Evolutionary conservation across 2,329 filamentous ascomycete species (phyloP).

Genomic region (Alternaria sp.): DNA sequence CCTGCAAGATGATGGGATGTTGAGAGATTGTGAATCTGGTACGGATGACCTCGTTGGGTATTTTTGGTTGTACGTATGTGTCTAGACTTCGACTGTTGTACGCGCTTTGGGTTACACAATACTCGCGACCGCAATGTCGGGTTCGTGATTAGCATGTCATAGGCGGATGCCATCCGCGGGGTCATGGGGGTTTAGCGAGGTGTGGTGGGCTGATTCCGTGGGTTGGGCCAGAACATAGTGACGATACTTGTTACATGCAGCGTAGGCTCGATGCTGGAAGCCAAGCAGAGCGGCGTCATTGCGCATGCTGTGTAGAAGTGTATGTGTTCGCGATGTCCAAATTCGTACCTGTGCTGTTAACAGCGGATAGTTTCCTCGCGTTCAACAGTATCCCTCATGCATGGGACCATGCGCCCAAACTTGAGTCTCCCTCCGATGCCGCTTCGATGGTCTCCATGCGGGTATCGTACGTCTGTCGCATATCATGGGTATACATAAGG

Average conservation of each 20-base stretch:
- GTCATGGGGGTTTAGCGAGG: constrained; percentile 4
- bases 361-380: background rate
- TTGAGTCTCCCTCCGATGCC: background rate
- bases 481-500: background rate
- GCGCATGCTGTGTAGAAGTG: background rate
- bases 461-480: background rate
- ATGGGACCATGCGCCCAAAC: background rate
- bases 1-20: background rate
- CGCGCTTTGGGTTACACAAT: constrained; percentile 3
- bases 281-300: background rate
- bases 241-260: background rate
- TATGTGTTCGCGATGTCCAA: background rate
- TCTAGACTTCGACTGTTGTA: background rate
- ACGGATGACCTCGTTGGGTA: background rate
- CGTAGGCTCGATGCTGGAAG: background rate
- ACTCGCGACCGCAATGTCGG: background rate
- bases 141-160: background rate
- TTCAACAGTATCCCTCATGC: background rate
- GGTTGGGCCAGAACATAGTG: background rate
- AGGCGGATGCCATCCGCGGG: background rate
- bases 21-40: background rate
- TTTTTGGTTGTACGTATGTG: background rate
- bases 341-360: background rate
- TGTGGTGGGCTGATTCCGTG: constrained; percentile 3
- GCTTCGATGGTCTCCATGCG: background rate